phyloP scores from a whole-genome alignment of 768 basidiomycete genomes.

The Amanita exitialis region DNA sequence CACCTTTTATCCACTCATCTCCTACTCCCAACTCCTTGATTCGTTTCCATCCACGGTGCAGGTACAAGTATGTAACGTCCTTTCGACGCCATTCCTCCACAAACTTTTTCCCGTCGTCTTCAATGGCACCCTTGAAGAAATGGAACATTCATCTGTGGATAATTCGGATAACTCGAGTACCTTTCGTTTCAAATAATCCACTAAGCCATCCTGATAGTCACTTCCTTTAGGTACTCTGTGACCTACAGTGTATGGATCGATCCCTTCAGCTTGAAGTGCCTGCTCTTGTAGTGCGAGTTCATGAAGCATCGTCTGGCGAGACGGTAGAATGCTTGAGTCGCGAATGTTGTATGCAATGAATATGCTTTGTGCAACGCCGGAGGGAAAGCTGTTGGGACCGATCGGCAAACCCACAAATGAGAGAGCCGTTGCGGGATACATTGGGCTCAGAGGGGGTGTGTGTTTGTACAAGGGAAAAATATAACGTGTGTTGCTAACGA shows the following conservation, averaged over 20 bases:
- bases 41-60: constrained; percentile 34
- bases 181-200: constrained; percentile 16
- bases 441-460: constrained; percentile 31
- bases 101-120: constrained; percentile 30
- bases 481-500: constrained; percentile 36
- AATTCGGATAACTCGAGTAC: background rate
- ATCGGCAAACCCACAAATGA: constrained; percentile 5
- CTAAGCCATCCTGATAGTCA: constrained; percentile 32
- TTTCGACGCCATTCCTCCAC: constrained; percentile 42
- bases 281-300: constrained; percentile 33
- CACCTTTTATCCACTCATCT: constrained; percentile 35
- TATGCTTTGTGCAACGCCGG: constrained; percentile 21
- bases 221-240: constrained; percentile 30
- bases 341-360: constrained; percentile 35
- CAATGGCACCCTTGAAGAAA: constrained; percentile 23
- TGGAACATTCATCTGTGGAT: background rate
- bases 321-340: constrained; percentile 28
- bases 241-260: constrained; percentile 40
- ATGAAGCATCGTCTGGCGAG: constrained; percentile 26
- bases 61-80: constrained; percentile 18
- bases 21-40: constrained; percentile 30
- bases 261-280: constrained; percentile 25
- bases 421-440: constrained; percentile 20
- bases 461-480: constrained; percentile 14
- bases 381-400: constrained; percentile 35